phyloP scores from a whole-genome alignment of 2,329 filamentous ascomycete genomes.

The Fusarium udum region DNA sequence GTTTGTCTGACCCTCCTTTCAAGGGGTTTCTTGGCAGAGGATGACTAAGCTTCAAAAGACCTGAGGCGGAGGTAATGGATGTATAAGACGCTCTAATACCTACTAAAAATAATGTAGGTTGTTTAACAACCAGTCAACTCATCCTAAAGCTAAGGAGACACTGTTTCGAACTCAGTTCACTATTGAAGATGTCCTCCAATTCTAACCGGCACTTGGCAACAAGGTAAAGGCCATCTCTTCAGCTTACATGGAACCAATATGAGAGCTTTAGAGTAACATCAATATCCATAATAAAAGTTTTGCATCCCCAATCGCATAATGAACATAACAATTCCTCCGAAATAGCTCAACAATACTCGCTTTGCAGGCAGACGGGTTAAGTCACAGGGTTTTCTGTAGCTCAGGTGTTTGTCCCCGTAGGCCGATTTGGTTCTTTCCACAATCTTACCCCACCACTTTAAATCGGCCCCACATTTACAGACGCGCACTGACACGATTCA shows the following conservation, averaged over 20 bases:
- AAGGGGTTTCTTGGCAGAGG: slow-evolving; percentile 20
- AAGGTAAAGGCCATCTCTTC: not conserved
- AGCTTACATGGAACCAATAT: not conserved
- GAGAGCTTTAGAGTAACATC: not conserved
- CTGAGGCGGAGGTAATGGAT: not conserved
- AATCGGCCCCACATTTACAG: slow-evolving; percentile 26
- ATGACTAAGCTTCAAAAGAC: slow-evolving; percentile 34
- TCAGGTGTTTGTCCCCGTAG: not conserved
- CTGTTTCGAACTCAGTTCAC: not conserved
- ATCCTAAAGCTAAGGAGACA: not conserved
- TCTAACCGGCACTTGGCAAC: not conserved
- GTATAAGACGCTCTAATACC: not conserved
- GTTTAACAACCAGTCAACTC: no score
- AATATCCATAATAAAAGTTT: not conserved
- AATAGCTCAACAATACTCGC: not conserved
- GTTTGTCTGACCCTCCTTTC: slow-evolving; percentile 35
- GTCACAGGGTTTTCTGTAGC: not conserved
- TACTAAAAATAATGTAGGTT: not conserved
- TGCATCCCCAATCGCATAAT: not conserved
- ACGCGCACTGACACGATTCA: slow-evolving; percentile 36
- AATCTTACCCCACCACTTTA: slow-evolving; percentile 40
- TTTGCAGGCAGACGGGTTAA: not conserved
- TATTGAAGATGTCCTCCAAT: not conserved
- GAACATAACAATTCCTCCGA: not conserved
- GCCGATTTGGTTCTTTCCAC: not conserved